A percentile compares a stretch with the other conserved stretches of the same genome.
Evolutionary conservation across 306 rosid species (phyloP).

Genomic region (Oemleria cerasiformis): DNA sequence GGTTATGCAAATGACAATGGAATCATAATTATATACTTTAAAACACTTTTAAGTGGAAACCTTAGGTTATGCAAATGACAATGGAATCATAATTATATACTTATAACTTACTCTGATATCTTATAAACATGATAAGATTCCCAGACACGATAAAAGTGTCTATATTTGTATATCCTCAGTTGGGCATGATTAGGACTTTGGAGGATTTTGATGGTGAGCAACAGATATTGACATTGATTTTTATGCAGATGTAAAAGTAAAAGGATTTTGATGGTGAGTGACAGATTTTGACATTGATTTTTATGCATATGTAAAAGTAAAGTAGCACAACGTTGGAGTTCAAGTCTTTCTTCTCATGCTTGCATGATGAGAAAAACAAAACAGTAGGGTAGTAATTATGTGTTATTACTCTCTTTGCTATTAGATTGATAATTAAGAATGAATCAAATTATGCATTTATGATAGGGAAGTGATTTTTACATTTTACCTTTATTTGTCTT

Average conservation of each 20-base stretch:
- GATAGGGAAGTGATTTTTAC: too few species aligned
- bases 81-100: background rate
- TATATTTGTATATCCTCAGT: constrained; percentile 1
- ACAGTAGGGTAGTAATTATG: too few species aligned
- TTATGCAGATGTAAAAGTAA: background rate
- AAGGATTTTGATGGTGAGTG: background rate
- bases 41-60: background rate
- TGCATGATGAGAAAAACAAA: too few species aligned
- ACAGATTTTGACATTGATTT: background rate
- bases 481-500: too few species aligned
- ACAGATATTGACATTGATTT: background rate
- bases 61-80: background rate
- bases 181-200: constrained; percentile 26
- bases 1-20: background rate
- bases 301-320: background rate
- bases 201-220: background rate
- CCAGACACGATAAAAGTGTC: constrained; percentile 3
- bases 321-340: too few species aligned
- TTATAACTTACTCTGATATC: background rate
- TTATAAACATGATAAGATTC: constrained; percentile 18
- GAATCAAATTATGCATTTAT: too few species aligned
- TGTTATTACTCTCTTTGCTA: too few species aligned
- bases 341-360: too few species aligned
- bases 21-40: too few species aligned
- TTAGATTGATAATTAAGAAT: too few species aligned